phyloP scores from a whole-genome alignment of 257 asterid species.

The Jacaranda copaia region DNA sequence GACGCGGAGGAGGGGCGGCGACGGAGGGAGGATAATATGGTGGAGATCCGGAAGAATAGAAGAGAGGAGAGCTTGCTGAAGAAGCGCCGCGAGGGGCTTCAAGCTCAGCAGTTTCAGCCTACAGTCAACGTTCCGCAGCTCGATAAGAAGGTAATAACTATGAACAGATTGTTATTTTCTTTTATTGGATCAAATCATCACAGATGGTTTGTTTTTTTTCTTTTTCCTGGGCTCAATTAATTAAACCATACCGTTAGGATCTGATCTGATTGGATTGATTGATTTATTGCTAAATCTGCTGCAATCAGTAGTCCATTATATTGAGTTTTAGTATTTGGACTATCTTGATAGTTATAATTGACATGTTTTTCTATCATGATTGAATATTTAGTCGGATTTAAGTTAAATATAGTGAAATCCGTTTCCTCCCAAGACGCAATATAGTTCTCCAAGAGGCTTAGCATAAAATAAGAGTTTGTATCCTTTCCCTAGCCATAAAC shows the following conservation, averaged over 20 bases:
- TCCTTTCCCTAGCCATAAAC: background rate
- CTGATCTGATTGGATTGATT: slow-evolving; percentile 41
- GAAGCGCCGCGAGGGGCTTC: slow-evolving; percentile 95
- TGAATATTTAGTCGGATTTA: background rate
- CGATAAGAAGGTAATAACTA: slow-evolving; percentile 69
- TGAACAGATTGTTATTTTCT: background rate
- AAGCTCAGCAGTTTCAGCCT: slow-evolving; percentile 66
- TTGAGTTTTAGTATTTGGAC: background rate
- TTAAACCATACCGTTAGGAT: slow-evolving; percentile 39
- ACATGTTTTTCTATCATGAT: background rate
- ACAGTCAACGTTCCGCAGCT: slow-evolving; percentile 59
- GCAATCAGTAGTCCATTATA: background rate
- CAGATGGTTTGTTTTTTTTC: background rate
- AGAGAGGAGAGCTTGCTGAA: slow-evolving; percentile 90
- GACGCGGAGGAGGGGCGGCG: slow-evolving; percentile 96
- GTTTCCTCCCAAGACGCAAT: background rate
- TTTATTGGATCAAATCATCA: too few species aligned
- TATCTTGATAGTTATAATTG: slow-evolving; percentile 6
- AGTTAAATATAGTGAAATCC: background rate
- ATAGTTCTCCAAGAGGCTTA: background rate
- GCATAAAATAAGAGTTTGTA: background rate
- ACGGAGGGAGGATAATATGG: slow-evolving; percentile 91
- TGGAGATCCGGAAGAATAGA: slow-evolving; percentile 93
- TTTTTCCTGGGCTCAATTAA: background rate
- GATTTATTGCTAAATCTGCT: slow-evolving; percentile 33